Conservation (phyloP, 2,329 filamentous ascomycete species). For the Chaetomium globosum region DNA sequence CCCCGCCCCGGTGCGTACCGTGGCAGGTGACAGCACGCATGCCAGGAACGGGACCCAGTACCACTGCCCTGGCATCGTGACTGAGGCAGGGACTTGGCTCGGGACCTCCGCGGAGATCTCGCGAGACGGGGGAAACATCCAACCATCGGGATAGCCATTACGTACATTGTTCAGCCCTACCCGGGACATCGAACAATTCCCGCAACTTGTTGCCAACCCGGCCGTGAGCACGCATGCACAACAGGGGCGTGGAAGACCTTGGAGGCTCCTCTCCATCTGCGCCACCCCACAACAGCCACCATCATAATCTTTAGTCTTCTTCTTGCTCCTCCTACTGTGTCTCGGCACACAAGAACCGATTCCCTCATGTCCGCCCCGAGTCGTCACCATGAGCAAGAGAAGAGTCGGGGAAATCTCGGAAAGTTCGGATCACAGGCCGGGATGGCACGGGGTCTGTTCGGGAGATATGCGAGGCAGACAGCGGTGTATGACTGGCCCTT, state of each 20-base stretch:
- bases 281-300: background rate
- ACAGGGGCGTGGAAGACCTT: background rate
- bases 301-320: background rate
- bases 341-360: background rate
- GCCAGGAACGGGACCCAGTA: background rate
- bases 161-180: slow-evolving; percentile 14
- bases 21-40: background rate
- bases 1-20: background rate
- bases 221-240: background rate
- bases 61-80: slow-evolving; percentile 2
- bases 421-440: background rate
- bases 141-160: slow-evolving; percentile 6
- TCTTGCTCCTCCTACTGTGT: background rate
- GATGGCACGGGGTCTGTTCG: background rate
- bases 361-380: background rate
- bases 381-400: background rate
- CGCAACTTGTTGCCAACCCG: background rate
- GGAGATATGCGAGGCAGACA: background rate
- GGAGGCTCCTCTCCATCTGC: too few species aligned
- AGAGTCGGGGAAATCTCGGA: slow-evolving; percentile 1
- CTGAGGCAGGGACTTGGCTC: background rate
- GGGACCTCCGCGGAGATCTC: slow-evolving; percentile 15
- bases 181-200: background rate
- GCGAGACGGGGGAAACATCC: background rate
- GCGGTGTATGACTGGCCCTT: background rate